These are phyloP conservation scores for Oryza glumipatula DNA, from an alignment of 176 grass and related monocot genomes.

Conservation along the genomic window DNA sequence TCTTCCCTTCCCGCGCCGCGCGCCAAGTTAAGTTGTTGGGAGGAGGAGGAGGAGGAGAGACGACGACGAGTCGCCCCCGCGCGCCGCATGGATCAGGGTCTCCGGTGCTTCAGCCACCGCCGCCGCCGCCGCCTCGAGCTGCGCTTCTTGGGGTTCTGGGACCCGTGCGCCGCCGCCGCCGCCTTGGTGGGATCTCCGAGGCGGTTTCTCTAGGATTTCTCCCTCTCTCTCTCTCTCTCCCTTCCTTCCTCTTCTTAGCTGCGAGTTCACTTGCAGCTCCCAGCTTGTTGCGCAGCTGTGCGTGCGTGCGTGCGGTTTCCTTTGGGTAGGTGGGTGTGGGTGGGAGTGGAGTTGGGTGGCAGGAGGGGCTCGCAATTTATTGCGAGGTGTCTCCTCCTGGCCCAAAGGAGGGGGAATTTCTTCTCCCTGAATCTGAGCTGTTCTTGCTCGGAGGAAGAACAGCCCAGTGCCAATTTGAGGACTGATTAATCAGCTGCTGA, in stretches of 20 bases:
- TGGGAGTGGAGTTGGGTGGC: slow-evolving; percentile 42
- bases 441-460: background rate
- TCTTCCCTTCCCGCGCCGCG: background rate
- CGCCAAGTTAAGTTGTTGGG: background rate
- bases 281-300: slow-evolving; percentile 18
- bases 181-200: slow-evolving; percentile 34
- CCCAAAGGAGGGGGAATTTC: background rate
- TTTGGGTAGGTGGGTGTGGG: slow-evolving; percentile 35
- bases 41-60: no score
- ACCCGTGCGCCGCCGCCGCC: background rate
- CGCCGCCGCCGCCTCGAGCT: slow-evolving; percentile 7
- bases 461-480: background rate
- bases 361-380: slow-evolving; percentile 35
- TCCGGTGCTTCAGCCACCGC: background rate
- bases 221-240: background rate
- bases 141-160: slow-evolving; percentile 34
- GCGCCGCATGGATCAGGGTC: slow-evolving; percentile 49
- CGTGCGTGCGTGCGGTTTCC: background rate
- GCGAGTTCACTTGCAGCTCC: slow-evolving; percentile 32
- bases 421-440: slow-evolving; percentile 23
- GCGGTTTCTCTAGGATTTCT: slow-evolving; percentile 9
- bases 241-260: background rate
- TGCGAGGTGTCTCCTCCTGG: slow-evolving; percentile 20
- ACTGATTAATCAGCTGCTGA: background rate
- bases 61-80: no score